Percentiles rank a stretch among this genome's conserved stretches.
Evolutionary conservation across 164 flowering plant species (phyloP).

Genomic region (Protea cynaroides): DNA sequence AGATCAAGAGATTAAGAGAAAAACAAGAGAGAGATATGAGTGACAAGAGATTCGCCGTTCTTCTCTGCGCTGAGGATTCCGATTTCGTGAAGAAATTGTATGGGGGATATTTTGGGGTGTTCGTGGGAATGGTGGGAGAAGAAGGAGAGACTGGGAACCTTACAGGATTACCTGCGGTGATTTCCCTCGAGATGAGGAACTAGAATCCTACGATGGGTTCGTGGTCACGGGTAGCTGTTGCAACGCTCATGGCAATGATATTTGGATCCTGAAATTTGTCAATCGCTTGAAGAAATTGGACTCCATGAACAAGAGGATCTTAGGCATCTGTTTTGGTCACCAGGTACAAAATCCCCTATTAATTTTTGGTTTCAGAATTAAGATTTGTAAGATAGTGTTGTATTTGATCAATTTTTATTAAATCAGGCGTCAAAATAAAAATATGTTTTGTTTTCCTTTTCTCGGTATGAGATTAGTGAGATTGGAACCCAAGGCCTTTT

Average conservation of each 20-base stretch:
- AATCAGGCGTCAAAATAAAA: too few relatives aligned
- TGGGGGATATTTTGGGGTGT: slow-evolving; percentile 81
- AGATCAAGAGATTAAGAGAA: neutral
- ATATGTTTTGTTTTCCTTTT: too few relatives aligned
- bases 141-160: slow-evolving; percentile 81
- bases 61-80: slow-evolving; percentile 76
- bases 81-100: slow-evolving; percentile 69
- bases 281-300: slow-evolving; percentile 44
- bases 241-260: slow-evolving; percentile 73
- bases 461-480: too few relatives aligned
- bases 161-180: slow-evolving; percentile 50
- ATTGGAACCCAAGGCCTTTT: too few relatives aligned
- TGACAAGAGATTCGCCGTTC: slow-evolving; percentile 53
- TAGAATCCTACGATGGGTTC: slow-evolving; percentile 58
- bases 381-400: too few relatives aligned
- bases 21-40: slow-evolving; percentile 11
- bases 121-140: slow-evolving; percentile 52
- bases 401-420: too few relatives aligned
- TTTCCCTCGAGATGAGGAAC: slow-evolving; percentile 57
- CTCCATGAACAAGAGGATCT: slow-evolving; percentile 44
- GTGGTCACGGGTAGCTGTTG: slow-evolving; percentile 82
- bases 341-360: slow-evolving; percentile 36
- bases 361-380: too few relatives aligned
- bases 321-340: slow-evolving; percentile 75
- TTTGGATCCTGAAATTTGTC: slow-evolving; percentile 63